Evolutionary conservation across 2,329 filamentous ascomycete species (phyloP).

Genomic region (Stagonosporopsis tanaceti): DNA sequence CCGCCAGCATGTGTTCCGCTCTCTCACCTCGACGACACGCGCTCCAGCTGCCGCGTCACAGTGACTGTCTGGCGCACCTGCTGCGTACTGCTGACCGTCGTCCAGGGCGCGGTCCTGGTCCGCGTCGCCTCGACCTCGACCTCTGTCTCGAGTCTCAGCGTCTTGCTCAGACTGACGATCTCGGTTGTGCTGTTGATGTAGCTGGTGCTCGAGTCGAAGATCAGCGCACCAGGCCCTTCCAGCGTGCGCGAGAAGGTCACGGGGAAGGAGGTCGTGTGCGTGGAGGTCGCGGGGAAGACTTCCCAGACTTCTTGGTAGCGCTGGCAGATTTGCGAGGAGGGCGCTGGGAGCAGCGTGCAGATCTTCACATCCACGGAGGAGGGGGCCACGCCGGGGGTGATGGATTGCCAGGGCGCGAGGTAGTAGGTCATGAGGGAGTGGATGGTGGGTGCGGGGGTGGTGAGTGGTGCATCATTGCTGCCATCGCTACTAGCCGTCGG

Average conservation of each 20-base stretch:
- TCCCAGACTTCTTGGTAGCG: slow-evolving; percentile 54
- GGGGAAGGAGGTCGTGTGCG: slow-evolving; percentile 43
- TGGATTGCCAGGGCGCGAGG: slow-evolving; percentile 54
- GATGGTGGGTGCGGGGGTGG: slow-evolving; percentile 51
- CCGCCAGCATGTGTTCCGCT: no score
- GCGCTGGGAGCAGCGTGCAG: slow-evolving; percentile 39
- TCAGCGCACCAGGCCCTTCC: slow-evolving; percentile 38
- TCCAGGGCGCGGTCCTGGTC: slow-evolving; percentile 5
- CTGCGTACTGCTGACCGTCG: not conserved
- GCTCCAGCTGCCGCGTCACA: slow-evolving; percentile 3
- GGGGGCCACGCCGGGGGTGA: slow-evolving; percentile 51
- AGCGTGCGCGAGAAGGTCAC: slow-evolving; percentile 54
- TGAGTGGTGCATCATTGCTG: slow-evolving; percentile 15
- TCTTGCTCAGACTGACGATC: slow-evolving; percentile 51
- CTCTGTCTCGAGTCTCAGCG: slow-evolving; percentile 48
- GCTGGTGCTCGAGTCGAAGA: slow-evolving; percentile 52
- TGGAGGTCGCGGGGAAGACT: slow-evolving; percentile 50
- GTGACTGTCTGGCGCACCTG: not conserved
- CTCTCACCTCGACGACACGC: not conserved
- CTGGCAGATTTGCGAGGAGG: slow-evolving; percentile 50
- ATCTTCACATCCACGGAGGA: slow-evolving; percentile 53
- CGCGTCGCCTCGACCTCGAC: slow-evolving; percentile 47
- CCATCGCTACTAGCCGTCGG: not conserved
- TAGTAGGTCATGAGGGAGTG: slow-evolving; percentile 54
- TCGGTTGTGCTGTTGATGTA: slow-evolving; percentile 51